Conservation (phyloP, 495 filamentous ascomycete genomes). For the Penicillium soppii region DNA sequence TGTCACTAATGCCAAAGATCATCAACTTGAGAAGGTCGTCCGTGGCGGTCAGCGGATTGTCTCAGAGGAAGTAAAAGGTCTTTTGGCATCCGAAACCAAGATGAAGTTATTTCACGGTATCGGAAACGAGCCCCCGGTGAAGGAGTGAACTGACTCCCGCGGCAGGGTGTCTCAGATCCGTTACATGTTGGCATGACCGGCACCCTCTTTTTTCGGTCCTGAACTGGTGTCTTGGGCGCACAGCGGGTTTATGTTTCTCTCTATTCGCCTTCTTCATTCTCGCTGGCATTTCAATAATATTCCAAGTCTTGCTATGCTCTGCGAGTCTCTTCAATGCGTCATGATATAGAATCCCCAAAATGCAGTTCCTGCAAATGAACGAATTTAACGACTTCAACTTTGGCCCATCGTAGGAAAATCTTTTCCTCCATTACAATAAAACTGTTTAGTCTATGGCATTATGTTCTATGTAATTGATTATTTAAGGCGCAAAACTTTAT, state of each 20-base stretch:
- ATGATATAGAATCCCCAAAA: conserved; percentile 4
- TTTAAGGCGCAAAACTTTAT: not conserved
- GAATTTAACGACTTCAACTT: not conserved
- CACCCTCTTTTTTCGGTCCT: conserved; percentile 8
- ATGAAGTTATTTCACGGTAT: conserved; percentile 77
- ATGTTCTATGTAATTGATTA: too few species aligned
- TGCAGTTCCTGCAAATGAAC: conserved; percentile 6
- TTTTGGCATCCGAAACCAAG: conserved; percentile 82
- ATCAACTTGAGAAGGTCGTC: conserved; percentile 75
- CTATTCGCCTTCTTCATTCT: not conserved
- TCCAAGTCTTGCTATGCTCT: not conserved
- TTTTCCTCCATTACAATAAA: too few species aligned
- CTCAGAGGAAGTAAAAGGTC: conserved; percentile 80
- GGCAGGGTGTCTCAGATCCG: not conserved
- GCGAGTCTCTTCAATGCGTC: not conserved
- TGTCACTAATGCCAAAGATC: conserved; percentile 44
- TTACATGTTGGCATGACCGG: conserved; percentile 20
- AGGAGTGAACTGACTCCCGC: conserved; percentile 5
- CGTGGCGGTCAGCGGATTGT: conserved; percentile 77
- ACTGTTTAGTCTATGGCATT: too few species aligned
- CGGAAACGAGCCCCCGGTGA: conserved; percentile 30
- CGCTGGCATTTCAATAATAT: not conserved
- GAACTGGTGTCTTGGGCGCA: conserved; percentile 14
- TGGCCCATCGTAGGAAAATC: not conserved
- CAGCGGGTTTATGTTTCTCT: conserved; percentile 9